Conservation (phyloP, 2,329 filamentous ascomycete species). For the Ascocoryne sarcoides region DNA sequence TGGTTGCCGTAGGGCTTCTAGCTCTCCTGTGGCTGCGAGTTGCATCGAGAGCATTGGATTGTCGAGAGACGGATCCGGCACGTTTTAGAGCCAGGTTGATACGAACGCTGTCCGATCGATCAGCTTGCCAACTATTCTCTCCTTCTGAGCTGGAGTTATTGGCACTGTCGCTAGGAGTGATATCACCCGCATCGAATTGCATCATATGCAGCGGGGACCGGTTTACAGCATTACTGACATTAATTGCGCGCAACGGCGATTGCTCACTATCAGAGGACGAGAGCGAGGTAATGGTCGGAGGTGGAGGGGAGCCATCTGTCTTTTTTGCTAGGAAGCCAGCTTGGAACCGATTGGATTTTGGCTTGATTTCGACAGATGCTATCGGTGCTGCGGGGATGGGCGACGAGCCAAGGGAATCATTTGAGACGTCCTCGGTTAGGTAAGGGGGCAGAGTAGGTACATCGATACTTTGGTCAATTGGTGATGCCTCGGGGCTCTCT, state of each 20-base stretch:
- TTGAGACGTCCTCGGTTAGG: constrained; percentile 28
- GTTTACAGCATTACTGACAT: constrained; percentile 40
- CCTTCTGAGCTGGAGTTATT: constrained; percentile 30
- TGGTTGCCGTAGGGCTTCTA: constrained; percentile 37
- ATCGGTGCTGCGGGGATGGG: constrained; percentile 48
- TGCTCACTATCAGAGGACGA: constrained; percentile 47
- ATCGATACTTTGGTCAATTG: constrained; percentile 37
- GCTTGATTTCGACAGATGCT: constrained; percentile 50
- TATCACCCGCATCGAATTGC: constrained; percentile 11
- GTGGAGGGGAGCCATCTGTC: constrained; percentile 49
- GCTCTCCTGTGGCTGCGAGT: constrained; percentile 19
- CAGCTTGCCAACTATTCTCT: constrained; percentile 23
- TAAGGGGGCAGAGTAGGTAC: constrained; percentile 46
- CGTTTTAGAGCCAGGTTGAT: constrained; percentile 27
- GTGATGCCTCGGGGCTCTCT: constrained; percentile 40
- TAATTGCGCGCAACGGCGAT: constrained; percentile 46
- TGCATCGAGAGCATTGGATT: constrained; percentile 19
- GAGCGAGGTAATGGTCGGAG: constrained; percentile 47
- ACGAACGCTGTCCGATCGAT: constrained; percentile 23
- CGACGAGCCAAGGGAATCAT: constrained; percentile 38
- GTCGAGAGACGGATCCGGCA: constrained; percentile 22
- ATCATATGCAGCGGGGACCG: constrained; percentile 34
- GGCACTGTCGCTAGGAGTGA: constrained; percentile 24
- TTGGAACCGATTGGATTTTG: constrained; percentile 68
- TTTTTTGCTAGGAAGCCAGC: constrained; percentile 74